These are phyloP conservation scores for Gentiana macrophylla DNA, from an alignment of 257 asterid species.

Conservation along the genomic window DNA sequence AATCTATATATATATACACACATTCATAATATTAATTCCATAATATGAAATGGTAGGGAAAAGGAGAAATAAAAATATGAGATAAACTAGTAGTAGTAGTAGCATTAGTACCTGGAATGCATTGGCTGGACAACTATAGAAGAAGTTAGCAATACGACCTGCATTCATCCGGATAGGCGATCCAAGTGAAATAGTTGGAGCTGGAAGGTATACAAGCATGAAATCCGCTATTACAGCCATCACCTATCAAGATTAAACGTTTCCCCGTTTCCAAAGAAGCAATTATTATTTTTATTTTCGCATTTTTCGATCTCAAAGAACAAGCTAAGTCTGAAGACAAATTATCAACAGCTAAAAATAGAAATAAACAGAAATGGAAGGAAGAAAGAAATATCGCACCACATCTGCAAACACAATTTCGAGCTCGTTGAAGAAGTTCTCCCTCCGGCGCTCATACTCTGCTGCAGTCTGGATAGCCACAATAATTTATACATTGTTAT, in stretches of 20 bases:
- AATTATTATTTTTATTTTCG: too few relatives aligned
- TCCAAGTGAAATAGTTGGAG: constrained; percentile 86
- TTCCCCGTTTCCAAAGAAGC: too few relatives aligned
- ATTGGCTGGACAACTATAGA: constrained; percentile 86
- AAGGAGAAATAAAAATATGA: background rate
- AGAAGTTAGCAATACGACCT: constrained; percentile 63
- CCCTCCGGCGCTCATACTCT: constrained; percentile 70
- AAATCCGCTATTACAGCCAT: constrained; percentile 97
- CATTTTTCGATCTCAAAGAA: too few relatives aligned
- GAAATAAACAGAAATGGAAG: too few relatives aligned
- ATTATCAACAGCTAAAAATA: too few relatives aligned
- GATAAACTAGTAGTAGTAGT: background rate
- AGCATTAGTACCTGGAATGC: constrained; percentile 70
- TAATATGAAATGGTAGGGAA: too few relatives aligned
- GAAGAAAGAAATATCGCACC: constrained; percentile 34
- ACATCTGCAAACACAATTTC: constrained; percentile 86
- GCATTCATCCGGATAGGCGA: constrained; percentile 51
- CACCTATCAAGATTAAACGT: constrained; percentile 27
- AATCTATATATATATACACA: constrained; percentile 23
- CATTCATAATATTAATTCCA: too few relatives aligned
- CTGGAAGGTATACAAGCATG: constrained; percentile 98
- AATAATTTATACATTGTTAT: background rate
- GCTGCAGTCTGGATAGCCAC: constrained; percentile 63
- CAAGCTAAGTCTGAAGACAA: too few relatives aligned
- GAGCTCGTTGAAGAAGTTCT: constrained; percentile 82